Evolutionary conservation across 345 rosid genomes (phyloP), one percentile per base, ranked within the genome.

Genomic region (Eucalyptus pumila): DNA sequence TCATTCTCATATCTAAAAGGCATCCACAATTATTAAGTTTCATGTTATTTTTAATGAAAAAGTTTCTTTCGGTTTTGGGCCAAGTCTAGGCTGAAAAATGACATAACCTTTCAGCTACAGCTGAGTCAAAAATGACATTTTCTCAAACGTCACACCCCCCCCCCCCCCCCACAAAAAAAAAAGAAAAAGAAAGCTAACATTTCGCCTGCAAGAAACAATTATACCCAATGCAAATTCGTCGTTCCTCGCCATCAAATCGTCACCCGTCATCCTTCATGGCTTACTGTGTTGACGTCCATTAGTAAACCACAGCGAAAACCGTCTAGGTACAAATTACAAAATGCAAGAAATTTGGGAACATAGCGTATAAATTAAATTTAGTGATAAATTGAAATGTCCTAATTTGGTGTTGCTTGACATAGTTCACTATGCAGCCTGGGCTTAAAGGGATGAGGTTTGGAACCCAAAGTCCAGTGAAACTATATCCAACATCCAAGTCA

Each of bases 201-300:
- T 14, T 65, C 9, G 5, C 76, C 19, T 14, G 5, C 16, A 65
- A 14, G 5, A 65, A 67, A 67, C 17, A 67, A 8, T n/a, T 32
- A n/a, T 32, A 14, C 80, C 42, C 40, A 15, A 14, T 0, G 9
- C 21, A 32, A 32, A 32, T 15, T 67, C 42, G 0, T 32, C 24
- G 7, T 34, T 69, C 37, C 44, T 34, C 37, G 42, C 44, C 42
- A 32, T 67, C 11, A 40, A 69, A 34, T 16, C 1, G 24, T 32
- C 42, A 32, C 1, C 23, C 12, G 16, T 67, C 44, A 17, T 34
- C 7, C 42, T 69, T 32, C 44, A 19, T 17, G 40, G 13, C 24
- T 67, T 67, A 67, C 11, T 0, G 12, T n/a, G 80, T 67, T 8
- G 42, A 67, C 44, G 5, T 17, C 0, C 2, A 40, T 32, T 69